Base-by-base conservation (phyloP, 1,284 basidiomycete genomes). In the Ceratobasidium sp. region DNA sequence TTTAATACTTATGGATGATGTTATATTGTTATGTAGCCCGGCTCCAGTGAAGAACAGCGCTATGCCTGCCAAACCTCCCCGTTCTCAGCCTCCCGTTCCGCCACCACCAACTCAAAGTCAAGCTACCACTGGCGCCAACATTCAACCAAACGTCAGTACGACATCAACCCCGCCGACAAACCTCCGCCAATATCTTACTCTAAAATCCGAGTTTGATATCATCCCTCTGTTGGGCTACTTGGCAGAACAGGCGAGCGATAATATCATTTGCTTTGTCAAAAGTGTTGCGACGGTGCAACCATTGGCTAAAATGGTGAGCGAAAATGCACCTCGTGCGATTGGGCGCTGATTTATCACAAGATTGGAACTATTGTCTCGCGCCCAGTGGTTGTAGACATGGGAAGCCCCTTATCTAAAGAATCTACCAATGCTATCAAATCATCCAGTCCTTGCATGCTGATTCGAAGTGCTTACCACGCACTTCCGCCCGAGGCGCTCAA, bases 191-290 rank as follows among this genome's bases (percentile, higher is more conserved):
- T 46, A 61, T 46, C 43, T 69, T 21, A 16, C 47, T 18, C 13
- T 69, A 1, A 26, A 69, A 28, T 35, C 55, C 16, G 66, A 58
- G 13, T 47, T 69, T 11, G 66, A 69, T 18, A 23, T 49, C 4
- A 69, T 69, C 35, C 66, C 66, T 7, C 52, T 57, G 13, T 57
- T 69, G 7, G 3, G 52, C 49, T 26, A 50, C 43, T 50, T 67
- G 18, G 30, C 64, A 23, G 32, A 54, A 9, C 38, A 26, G 11
- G 16, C 9, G 23, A 13, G 9, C 16, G 21, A 67, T 16, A 67
- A 67, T 23, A 44, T 28, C 5, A n/a, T 67, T 35, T 55, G 46
- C 14, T 67, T 54, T 11, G 49, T 67, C 1, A 38, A 67, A n/a
- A 41, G 41, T 41, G 43, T 46, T 21, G 46, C 23, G 2, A 30